These are phyloP conservation scores for Diaporthe citriasiana DNA, from an alignment of 2,329 filamentous ascomycete species.

Conservation along the genomic window DNA sequence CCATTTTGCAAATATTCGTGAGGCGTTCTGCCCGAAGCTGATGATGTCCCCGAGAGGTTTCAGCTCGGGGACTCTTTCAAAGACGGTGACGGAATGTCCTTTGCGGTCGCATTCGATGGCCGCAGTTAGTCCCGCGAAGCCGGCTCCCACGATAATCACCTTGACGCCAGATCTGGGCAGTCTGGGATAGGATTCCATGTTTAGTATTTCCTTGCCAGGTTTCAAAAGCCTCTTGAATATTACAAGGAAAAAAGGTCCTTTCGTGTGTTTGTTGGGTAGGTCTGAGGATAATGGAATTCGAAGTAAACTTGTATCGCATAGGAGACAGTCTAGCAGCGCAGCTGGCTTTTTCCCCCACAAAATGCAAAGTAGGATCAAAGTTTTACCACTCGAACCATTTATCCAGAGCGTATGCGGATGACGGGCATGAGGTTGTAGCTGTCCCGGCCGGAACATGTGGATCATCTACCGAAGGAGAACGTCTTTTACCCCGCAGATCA, in stretches of 20 bases:
- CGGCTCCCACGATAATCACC: conserved; percentile 63
- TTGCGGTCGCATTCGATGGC: conserved; percentile 70
- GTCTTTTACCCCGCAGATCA: conserved; percentile 5
- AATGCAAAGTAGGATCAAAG: neutral
- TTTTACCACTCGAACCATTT: neutral
- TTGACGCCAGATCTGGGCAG: conserved; percentile 53
- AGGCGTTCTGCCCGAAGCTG: conserved; percentile 69
- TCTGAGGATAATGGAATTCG: too few relatives aligned
- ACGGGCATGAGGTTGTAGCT: neutral
- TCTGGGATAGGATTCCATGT: conserved; percentile 44
- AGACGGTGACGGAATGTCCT: conserved; percentile 61
- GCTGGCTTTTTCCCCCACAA: too few relatives aligned
- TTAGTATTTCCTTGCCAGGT: neutral
- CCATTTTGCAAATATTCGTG: conserved; percentile 70
- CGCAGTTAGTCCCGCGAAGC: conserved; percentile 69
- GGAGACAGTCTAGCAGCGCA: too few relatives aligned
- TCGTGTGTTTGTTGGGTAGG: neutral
- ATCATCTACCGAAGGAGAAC: conserved; percentile 7
- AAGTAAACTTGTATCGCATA: neutral
- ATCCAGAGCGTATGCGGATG: neutral
- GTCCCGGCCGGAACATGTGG: neutral
- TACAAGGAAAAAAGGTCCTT: too few relatives aligned
- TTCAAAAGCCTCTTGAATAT: neutral
- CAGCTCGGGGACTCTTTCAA: conserved; percentile 62
- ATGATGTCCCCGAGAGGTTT: conserved; percentile 64